Conservation (phyloP, 805 yeast species). For the Monosporozyma siamensis region DNA sequence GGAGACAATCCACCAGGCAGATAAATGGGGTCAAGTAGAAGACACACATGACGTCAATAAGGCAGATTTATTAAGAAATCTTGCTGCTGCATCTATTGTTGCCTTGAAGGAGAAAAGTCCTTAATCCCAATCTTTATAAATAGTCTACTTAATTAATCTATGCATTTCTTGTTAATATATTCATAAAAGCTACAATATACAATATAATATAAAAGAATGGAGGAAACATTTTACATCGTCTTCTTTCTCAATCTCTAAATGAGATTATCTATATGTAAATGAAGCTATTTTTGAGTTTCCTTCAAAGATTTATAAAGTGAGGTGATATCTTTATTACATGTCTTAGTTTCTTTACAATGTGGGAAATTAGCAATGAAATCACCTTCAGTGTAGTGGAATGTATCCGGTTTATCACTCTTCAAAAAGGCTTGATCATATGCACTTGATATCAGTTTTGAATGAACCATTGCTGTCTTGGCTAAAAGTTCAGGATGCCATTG, state of each 20-base stretch:
- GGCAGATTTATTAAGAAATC: conserved; percentile 75
- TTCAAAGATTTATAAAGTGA: conserved; percentile 11
- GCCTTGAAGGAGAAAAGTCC: conserved; percentile 26
- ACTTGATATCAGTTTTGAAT: conserved; percentile 48
- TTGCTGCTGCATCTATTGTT: conserved; percentile 67
- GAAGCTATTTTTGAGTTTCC: neutral
- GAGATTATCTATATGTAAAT: neutral
- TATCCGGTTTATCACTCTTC: conserved; percentile 29
- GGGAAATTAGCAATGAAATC: conserved; percentile 60
- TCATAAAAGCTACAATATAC: neutral
- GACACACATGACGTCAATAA: conserved; percentile 97
- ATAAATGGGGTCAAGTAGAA: conserved; percentile 96
- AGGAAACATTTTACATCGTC: no score
- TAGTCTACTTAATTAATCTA: no score
- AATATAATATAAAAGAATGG: no score
- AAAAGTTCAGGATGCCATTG: conserved; percentile 91
- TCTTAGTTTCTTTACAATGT: conserved; percentile 41
- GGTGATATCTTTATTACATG: conserved; percentile 41
- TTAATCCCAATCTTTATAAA: no score
- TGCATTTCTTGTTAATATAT: no score
- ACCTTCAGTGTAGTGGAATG: conserved; percentile 45
- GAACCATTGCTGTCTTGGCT: conserved; percentile 63
- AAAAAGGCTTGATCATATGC: conserved; percentile 32
- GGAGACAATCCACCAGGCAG: conserved; percentile 78
- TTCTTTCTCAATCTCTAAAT: no score